Evolutionary conservation across 73 alveolate genomes (phyloP).

Genomic region (Uronychia setigera): DNA sequence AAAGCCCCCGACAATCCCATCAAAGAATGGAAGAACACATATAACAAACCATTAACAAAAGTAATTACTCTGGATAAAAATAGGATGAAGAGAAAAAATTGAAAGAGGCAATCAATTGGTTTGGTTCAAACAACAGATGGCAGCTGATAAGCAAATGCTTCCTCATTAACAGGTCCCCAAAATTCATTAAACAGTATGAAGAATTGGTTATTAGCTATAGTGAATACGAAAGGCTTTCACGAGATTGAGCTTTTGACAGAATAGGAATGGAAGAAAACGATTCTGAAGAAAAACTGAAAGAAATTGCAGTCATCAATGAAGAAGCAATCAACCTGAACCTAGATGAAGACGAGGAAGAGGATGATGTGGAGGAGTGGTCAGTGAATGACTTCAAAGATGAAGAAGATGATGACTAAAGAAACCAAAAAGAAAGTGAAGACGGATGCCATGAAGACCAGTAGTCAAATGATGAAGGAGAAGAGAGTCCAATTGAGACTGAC

Average conservation of each 20-base stretch:
- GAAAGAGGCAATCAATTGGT: constrained; percentile 86
- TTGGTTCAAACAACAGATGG: constrained; percentile 85
- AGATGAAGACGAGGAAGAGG: too few relatives aligned
- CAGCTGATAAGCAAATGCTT: constrained; percentile 74
- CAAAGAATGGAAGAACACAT: constrained; percentile 76
- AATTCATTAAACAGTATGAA: constrained; percentile 9
- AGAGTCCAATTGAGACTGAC: too few relatives aligned
- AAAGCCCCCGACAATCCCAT: constrained; percentile 81
- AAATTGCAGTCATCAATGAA: too few relatives aligned
- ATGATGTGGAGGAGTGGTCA: too few relatives aligned
- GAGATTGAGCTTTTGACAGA: background rate
- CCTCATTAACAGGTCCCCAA: constrained; percentile 71
- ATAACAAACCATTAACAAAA: constrained; percentile 61
- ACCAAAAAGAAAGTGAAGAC: too few relatives aligned
- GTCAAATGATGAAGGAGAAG: too few relatives aligned
- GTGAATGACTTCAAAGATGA: too few relatives aligned
- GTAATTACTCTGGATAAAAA: background rate
- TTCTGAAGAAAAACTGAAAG: too few relatives aligned
- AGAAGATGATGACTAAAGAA: too few relatives aligned
- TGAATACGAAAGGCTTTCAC: background rate
- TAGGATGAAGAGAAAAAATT: constrained; percentile 64
- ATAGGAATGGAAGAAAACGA: too few relatives aligned
- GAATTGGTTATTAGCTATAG: background rate
- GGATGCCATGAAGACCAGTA: too few relatives aligned
- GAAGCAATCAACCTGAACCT: too few relatives aligned